Conservation (phyloP, 78 protist genomes). For the Speleostelium caveatum region DNA sequence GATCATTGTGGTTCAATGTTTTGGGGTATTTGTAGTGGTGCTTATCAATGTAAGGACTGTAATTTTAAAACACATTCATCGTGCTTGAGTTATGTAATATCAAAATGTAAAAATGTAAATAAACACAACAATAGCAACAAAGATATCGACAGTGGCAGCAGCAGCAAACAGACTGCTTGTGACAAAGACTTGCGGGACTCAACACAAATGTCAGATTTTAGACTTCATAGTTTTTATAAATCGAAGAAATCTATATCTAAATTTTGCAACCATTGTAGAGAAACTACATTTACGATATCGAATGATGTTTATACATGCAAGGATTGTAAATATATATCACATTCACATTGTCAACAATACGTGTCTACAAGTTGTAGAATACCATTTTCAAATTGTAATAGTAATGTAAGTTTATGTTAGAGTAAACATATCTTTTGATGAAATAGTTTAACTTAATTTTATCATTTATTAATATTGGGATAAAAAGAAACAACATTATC, state of each 20-base stretch:
- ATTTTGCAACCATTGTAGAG: constrained; percentile 66
- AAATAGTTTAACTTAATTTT: background rate
- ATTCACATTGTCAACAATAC: constrained; percentile 19
- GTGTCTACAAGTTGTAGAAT: constrained; percentile 30
- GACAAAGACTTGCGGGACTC: too few relatives aligned
- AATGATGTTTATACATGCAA: constrained; percentile 2
- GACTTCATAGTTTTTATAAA: constrained; percentile 21
- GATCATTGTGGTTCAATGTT: constrained; percentile 63
- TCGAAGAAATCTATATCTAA: constrained; percentile 31
- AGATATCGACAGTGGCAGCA: too few relatives aligned
- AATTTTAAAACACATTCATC: constrained; percentile 58
- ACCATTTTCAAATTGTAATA: background rate
- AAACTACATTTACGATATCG: constrained; percentile 48
- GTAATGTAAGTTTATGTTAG: too few relatives aligned
- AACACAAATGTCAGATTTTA: too few relatives aligned
- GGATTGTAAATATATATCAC: constrained; percentile 61
- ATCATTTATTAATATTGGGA: background rate
- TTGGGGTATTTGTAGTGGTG: constrained; percentile 42
- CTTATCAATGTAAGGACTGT: constrained; percentile 53
- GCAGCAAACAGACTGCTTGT: too few relatives aligned
- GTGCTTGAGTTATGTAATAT: constrained; percentile 26
- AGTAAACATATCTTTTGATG: too few relatives aligned
- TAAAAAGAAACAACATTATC: background rate
- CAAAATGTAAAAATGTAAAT: constrained; percentile 19
- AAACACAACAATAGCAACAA: background rate